These are phyloP conservation scores for Lachancea sp. DNA, from an alignment of 805 yeast genomes.

Conservation along the genomic window DNA sequence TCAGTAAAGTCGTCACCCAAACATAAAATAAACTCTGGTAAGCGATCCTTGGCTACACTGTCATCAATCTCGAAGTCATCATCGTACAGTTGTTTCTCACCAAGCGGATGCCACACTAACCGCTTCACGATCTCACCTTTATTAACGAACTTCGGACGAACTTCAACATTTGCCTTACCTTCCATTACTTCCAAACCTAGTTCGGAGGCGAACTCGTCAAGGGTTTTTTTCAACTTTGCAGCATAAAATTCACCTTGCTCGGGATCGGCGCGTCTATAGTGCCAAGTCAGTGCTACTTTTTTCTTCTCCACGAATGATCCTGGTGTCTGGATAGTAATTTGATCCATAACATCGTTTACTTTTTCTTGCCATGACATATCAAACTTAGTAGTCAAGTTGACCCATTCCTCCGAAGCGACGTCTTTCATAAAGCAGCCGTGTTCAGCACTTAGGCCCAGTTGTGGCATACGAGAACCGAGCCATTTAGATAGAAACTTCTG, in stretches of 20 bases:
- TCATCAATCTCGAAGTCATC: slow-evolving; percentile 29
- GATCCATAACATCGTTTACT: slow-evolving; percentile 65
- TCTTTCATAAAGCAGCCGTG: slow-evolving; percentile 93
- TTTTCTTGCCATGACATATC: slow-evolving; percentile 95
- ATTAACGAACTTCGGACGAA: slow-evolving; percentile 90
- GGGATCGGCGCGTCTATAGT: slow-evolving; percentile 90
- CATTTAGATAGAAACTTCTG: slow-evolving; percentile 82
- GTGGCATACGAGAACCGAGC: slow-evolving; percentile 60
- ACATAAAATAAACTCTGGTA: slow-evolving; percentile 83
- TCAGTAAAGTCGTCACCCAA: slow-evolving; percentile 95
- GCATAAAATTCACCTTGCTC: slow-evolving; percentile 89
- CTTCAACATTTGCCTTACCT: slow-evolving; percentile 96
- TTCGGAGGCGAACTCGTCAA: slow-evolving; percentile 53
- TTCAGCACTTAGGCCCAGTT: slow-evolving; percentile 86
- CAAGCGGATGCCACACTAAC: slow-evolving; percentile 60
- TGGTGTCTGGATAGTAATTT: slow-evolving; percentile 82
- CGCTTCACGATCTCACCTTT: slow-evolving; percentile 93
- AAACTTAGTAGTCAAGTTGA: slow-evolving; percentile 68
- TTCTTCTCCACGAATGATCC: slow-evolving; percentile 83
- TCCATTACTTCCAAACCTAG: slow-evolving; percentile 92
- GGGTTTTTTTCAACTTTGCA: slow-evolving; percentile 56
- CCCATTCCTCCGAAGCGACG: slow-evolving; percentile 63
- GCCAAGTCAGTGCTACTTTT: slow-evolving; percentile 96
- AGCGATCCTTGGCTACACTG: slow-evolving; percentile 35
- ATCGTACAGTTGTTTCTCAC: slow-evolving; percentile 42